Base-by-base conservation (phyloP, 2,329 filamentous ascomycete species). In the Paraphaeosphaeria sporulosa region DNA sequence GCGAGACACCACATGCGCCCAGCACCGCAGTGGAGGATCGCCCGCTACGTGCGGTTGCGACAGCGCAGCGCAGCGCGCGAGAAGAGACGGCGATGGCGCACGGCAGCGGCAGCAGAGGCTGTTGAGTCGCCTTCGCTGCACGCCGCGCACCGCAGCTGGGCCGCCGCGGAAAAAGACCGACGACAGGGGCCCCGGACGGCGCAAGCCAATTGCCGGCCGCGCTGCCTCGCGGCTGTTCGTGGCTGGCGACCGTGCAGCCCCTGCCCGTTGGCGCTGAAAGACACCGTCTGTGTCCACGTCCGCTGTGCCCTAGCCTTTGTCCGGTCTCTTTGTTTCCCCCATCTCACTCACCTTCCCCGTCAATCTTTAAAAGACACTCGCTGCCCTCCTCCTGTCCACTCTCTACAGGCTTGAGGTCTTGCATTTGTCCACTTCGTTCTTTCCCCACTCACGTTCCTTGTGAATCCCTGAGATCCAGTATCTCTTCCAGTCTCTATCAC, bases 381-480 rank as follows among this genome's bases (percentile, higher is more conserved):
- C 68, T 62, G 55, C 63, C 67, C 59, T 66, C 59, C 48, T 63
- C 66, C 72, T 75, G 71, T 76, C 60, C 73, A 73, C 71, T 76
- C 73, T 76, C 63, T 76, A 74, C 74, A 76, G 74, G 73, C 75
- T 76, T 76, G 75, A 76, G 63, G 75, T 73, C 72, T 76, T 73
- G 55, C 64, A 64, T 58, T 69, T 69, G 56, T 65, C 63, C 67
- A 66, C 65, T 74, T 69, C 70, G 60, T 76, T 76, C 64, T 55
- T 51, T 57, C 52, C 40, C 36, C 61, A 27, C 25, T 6, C 65
- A 62, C 66, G 62, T 64, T 61, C 65, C 64, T 67, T 70, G 65
- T 55, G 52, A 34, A 54, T 38, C 27, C 25, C 61, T 57, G 75
- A 76, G 74, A 74, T 74, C 65, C 57, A 69, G 70, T 67, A 75